A percentile compares a stretch with the other conserved stretches of the same genome.
Evolutionary conservation across 345 rosid genomes (phyloP).

Genomic region (Physaria fendleri): DNA sequence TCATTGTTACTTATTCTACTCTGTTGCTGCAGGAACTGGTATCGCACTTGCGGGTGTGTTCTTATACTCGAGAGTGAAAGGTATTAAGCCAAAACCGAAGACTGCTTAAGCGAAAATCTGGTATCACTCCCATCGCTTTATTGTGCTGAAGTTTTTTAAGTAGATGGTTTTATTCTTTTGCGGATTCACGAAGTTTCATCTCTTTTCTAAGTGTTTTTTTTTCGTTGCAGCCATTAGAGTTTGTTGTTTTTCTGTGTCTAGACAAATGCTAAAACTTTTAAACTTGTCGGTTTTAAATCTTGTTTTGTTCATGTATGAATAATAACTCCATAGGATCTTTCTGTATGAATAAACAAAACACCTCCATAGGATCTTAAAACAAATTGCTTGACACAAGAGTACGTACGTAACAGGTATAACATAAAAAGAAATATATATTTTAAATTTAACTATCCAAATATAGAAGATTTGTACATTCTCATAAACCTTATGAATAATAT

Average conservation of each 20-base stretch:
- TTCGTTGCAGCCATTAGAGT: neutral
- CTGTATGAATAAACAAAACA: no score
- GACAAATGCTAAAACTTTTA: neutral
- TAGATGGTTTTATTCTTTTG: slow-evolving; percentile 21
- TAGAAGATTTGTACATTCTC: no score
- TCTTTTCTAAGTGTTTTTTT: slow-evolving; percentile 3
- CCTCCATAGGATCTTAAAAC: no score
- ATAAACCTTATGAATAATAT: no score
- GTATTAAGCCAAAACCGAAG: slow-evolving; percentile 84
- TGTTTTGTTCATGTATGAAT: no score
- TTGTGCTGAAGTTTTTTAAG: slow-evolving; percentile 15
- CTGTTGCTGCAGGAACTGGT: slow-evolving; percentile 67
- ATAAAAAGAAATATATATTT: no score
- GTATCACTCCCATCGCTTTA: neutral
- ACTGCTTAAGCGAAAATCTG: slow-evolving; percentile 36
- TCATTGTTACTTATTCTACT: slow-evolving; percentile 14
- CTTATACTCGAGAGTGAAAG: slow-evolving; percentile 88
- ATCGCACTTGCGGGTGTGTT: slow-evolving; percentile 94
- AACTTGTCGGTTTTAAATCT: no score
- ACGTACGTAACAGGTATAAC: no score
- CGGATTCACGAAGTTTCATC: slow-evolving; percentile 14
- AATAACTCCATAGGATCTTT: no score
- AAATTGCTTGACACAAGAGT: no score
- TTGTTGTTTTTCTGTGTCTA: neutral
- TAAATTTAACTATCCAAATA: no score